Evolutionary conservation across 306 rosid species (phyloP).

Genomic region (Geum urbanum): DNA sequence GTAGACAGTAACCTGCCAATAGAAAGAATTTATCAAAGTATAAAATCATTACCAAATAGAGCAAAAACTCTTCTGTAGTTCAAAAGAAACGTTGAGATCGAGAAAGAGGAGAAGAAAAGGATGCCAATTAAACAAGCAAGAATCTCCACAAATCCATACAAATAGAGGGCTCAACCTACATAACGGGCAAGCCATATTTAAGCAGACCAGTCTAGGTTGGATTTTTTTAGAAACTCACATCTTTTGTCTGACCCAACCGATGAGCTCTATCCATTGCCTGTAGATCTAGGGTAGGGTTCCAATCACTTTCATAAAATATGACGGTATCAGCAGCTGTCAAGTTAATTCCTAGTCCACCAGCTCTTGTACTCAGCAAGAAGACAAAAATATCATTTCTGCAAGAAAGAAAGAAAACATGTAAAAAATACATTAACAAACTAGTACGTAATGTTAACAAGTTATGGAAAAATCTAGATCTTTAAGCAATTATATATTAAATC

Average conservation of each 20-base stretch:
- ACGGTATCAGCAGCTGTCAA: slow-evolving; percentile 99
- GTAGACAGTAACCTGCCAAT: slow-evolving; percentile 82
- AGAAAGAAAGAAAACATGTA: slow-evolving; percentile 25
- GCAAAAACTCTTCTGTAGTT: not conserved
- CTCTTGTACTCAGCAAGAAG: slow-evolving; percentile 95
- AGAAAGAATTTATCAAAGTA: slow-evolving; percentile 1
- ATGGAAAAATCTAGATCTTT: not conserved
- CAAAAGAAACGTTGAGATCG: not conserved
- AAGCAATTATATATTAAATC: slow-evolving; percentile 5
- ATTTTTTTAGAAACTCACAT: slow-evolving; percentile 50
- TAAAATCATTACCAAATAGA: not conserved
- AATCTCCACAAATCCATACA: not conserved
- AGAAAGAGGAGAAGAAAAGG: not conserved
- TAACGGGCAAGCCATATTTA: not conserved
- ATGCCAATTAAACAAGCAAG: not conserved
- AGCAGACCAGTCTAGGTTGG: not conserved
- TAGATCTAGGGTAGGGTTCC: slow-evolving; percentile 97
- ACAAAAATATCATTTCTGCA: slow-evolving; percentile 90
- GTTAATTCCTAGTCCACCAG: slow-evolving; percentile 99
- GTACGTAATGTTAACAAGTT: not conserved
- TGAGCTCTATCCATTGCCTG: slow-evolving; percentile 99
- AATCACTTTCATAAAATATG: slow-evolving; percentile 98
- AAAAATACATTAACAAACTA: not conserved
- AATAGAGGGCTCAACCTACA: not conserved
- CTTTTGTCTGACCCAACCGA: slow-evolving; percentile 97